Percentiles rank a stretch among this genome's conserved stretches.
Evolutionary conservation across 345 rosid species (phyloP).

Genomic region (Sapria himalayana): DNA sequence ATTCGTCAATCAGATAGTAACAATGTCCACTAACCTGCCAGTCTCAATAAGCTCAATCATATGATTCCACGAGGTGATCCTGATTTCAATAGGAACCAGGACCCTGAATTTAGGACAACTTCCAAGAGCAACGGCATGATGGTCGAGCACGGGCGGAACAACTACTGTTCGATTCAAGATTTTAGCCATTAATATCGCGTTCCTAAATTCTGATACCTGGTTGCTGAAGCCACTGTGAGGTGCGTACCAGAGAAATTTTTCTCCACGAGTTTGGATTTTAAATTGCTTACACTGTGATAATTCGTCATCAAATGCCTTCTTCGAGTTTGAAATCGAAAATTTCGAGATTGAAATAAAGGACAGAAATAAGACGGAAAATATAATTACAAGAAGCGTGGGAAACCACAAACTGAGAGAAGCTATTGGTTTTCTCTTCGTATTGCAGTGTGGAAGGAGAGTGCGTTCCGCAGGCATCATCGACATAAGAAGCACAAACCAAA

Average conservation of each 20-base stretch:
- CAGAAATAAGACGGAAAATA: too few species aligned
- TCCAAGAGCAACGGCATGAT: conserved; percentile 83
- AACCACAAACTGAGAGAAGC: too few species aligned
- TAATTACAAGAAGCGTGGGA: too few species aligned
- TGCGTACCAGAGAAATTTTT: conserved; percentile 50
- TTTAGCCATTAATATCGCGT: conserved; percentile 48
- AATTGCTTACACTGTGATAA: too few species aligned
- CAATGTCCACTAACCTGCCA: conserved; percentile 25
- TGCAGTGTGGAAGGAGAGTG: too few species aligned
- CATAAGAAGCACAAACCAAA: too few species aligned
- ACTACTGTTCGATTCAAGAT: conserved; percentile 65
- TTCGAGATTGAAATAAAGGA: too few species aligned
- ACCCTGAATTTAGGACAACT: conserved; percentile 97
- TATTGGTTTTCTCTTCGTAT: too few species aligned
- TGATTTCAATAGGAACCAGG: conserved; percentile 25
- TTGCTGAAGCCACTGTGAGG: conserved; percentile 96
- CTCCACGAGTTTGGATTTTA: conserved; percentile 10
- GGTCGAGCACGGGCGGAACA: conserved; percentile 75
- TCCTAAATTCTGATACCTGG: conserved; percentile 79
- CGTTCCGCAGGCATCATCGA: too few species aligned
- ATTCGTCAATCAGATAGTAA: too few species aligned
- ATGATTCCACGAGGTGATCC: conserved; percentile 55
- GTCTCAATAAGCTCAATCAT: conserved; percentile 32
- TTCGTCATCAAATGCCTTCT: too few species aligned
- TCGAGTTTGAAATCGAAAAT: too few species aligned